These are phyloP conservation scores for Nigrospora oryzae DNA, from an alignment of 2,329 filamentous ascomycete species.

Conservation along the genomic window DNA sequence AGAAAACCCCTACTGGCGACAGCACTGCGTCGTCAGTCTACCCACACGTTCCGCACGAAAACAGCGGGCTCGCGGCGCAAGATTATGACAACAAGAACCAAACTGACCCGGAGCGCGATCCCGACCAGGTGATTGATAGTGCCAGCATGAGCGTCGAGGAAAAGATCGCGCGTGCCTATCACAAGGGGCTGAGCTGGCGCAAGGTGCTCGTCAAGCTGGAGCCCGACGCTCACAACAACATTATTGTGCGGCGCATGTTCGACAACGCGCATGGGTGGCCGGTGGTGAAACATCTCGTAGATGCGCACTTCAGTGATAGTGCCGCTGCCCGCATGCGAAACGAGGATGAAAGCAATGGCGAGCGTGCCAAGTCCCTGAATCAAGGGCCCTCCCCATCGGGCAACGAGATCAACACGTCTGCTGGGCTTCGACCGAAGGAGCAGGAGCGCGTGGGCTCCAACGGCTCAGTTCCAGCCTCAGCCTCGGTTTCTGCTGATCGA, in stretches of 20 bases:
- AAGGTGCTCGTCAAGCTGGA: slow-evolving; percentile 94
- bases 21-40: slow-evolving; percentile 25
- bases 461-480: too few relatives aligned
- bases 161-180: slow-evolving; percentile 94
- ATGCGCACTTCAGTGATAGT: slow-evolving; percentile 84
- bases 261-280: slow-evolving; percentile 97
- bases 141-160: slow-evolving; percentile 87
- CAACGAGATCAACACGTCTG: slow-evolving; percentile 47
- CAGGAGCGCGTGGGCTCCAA: too few relatives aligned
- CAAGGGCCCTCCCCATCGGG: slow-evolving; percentile 54
- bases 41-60: slow-evolving; percentile 27
- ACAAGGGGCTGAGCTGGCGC: slow-evolving; percentile 84
- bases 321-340: slow-evolving; percentile 57
- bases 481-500: too few relatives aligned
- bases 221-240: slow-evolving; percentile 97
- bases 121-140: slow-evolving; percentile 42
- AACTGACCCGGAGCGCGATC: slow-evolving; percentile 35
- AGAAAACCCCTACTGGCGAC: slow-evolving; percentile 3
- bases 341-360: slow-evolving; percentile 55
- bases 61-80: slow-evolving; percentile 31
- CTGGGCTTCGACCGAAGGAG: not conserved
- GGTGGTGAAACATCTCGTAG: slow-evolving; percentile 87
- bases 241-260: slow-evolving; percentile 93
- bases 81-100: slow-evolving; percentile 45
- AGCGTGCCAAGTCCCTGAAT: slow-evolving; percentile 57